Base-by-base conservation (phyloP, 106 monocot species). In the Amphibolis antarctica region DNA sequence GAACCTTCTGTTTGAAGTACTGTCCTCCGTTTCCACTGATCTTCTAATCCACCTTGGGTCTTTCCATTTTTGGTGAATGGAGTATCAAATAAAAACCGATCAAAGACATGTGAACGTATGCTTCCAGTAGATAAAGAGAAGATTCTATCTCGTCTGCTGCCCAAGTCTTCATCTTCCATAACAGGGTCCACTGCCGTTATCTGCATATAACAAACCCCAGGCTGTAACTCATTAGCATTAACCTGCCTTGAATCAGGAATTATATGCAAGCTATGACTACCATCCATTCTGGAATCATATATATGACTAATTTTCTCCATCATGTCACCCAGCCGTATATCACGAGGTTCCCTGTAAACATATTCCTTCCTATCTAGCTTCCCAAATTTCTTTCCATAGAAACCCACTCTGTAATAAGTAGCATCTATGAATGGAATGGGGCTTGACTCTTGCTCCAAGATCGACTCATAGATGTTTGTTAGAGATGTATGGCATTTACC, bases 61-160 rank as follows among this genome's bases (percentile, higher is more conserved):
- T 98, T 98, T 11, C 98, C 98, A 74, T 98, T 98, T 71, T 98
- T 98, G 0, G 98, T 98, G 65, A 98, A 98, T 42, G 98, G 98
- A 0, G 98, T 98, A 44, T 98, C 98, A 69, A 98, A 98, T 43
- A 98, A 74, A 46, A 98, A 98, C 1, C 87, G 84, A 53, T 98
- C 82, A 72, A 98, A 98, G 10, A 98, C 98, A 65, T 85, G 80
- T 28, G 86, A 86, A 65, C 85, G 82, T 3, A 80, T 80, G 42
- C 85, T 63, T 50, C 91, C 91, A 25, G 89, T 84, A 18, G 88
- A 84, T 4, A 88, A 68, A 59, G 87, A 79, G 64, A 99, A 85
- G 28, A 88, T 81, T 55, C 98, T 87, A 56, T 99, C 91, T 76
- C 91, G 76, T 63, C 98, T 77, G 63, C 87, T 91, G 9, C 82